phyloP scores from a whole-genome alignment of 768 basidiomycete genomes.

The Russula foetens region DNA sequence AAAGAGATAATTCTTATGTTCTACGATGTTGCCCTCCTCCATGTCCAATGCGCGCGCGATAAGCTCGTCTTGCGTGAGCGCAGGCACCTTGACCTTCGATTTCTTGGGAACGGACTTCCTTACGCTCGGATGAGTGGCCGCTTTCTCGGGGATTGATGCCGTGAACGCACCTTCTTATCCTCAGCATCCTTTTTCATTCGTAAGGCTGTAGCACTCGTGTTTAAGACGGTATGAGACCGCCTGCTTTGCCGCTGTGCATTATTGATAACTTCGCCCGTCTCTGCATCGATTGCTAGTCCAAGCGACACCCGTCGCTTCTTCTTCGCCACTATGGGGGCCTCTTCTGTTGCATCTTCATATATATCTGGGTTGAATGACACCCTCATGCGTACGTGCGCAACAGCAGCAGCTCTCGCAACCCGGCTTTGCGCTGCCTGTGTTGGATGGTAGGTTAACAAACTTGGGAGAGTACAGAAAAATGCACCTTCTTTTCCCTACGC shows the following conservation, averaged over 20 bases:
- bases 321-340: slow-evolving; percentile 24
- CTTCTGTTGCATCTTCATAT: slow-evolving; percentile 22
- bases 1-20: slow-evolving; percentile 71
- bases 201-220: slow-evolving; percentile 56
- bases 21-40: slow-evolving; percentile 75
- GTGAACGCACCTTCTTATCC: slow-evolving; percentile 44
- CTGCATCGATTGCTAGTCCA: slow-evolving; percentile 46
- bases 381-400: slow-evolving; percentile 57
- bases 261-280: slow-evolving; percentile 51
- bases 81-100: slow-evolving; percentile 40
- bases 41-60: slow-evolving; percentile 78
- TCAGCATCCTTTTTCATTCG: slow-evolving; percentile 57
- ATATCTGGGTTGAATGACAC: slow-evolving; percentile 59
- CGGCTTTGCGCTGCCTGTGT: slow-evolving; percentile 45
- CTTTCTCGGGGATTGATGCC: background rate
- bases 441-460: background rate
- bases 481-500: slow-evolving; percentile 41
- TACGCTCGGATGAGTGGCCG: slow-evolving; percentile 19
- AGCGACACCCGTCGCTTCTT: slow-evolving; percentile 45
- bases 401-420: slow-evolving; percentile 54
- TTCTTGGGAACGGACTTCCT: slow-evolving; percentile 48
- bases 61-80: slow-evolving; percentile 73
- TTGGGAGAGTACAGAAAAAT: background rate
- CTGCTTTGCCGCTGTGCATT: slow-evolving; percentile 45
- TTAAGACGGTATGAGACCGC: slow-evolving; percentile 61